Base-by-base conservation (phyloP, 345 rosid genomes). In the Lepidium sativum region DNA sequence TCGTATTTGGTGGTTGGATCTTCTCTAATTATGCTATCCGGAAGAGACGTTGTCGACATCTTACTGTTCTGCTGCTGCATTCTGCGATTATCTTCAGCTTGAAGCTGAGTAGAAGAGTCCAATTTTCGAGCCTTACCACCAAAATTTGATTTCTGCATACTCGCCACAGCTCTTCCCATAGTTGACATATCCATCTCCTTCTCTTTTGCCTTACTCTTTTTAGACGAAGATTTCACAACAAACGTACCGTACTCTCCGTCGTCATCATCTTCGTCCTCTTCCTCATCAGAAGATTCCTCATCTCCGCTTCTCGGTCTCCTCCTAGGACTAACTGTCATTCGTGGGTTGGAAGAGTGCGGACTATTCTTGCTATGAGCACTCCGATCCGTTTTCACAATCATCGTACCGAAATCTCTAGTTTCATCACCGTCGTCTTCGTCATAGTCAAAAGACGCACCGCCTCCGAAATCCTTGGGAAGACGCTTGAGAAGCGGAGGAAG, bases 1-100 rank as follows among this genome's bases (percentile, higher is more conserved):
- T 90, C 99, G 65, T 94, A 94, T 84, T 90, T 94, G 6, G 86
- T 77, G n/a, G 91, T 74, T 34, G 99, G 97, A 79, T 94, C 99
- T 74, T 94, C 96, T 67, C 80, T 81, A 15, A 84, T 86, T 68
- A 94, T 80, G 70, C 86, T 80, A 10, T 94, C 99, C 0, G 99
- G 92, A 76, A 90, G 83, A 12, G 97, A 94, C 45, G 95, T 94
- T 4, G 86, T 73, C 1, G 97, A 90, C 59, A 90, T 69, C 70
- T 81, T 92, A 66, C 82, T 81, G 63, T 71, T 77, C 65, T 56
- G 80, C 69, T 74, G 80, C 76, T 52, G 75, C 50, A 65, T 80
- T 55, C 54, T 67, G 73, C 72, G 74, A 5, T 23, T 50, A 23
- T 83, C 91, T 11, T 80, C 83, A 27, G 57, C 84, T 34, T 69